Conservation (phyloP, 2,329 filamentous ascomycete species). For the Magnaporthiopsis rhizophila region DNA sequence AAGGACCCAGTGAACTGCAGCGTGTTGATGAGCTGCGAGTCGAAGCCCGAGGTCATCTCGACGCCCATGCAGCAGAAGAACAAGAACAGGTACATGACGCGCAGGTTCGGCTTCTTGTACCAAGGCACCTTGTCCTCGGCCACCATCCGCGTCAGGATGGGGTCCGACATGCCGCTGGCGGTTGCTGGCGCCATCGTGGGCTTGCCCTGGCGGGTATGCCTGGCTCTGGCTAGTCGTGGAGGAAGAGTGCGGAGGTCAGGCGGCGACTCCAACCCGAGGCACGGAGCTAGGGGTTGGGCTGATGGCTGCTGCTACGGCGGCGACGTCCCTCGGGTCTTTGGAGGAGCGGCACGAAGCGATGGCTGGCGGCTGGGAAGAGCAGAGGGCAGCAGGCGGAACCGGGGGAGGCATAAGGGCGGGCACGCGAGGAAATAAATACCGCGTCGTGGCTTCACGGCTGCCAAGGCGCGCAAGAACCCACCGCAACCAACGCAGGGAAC, state of each 20-base stretch:
- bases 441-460: no score
- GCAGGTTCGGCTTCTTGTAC: constrained; percentile 17
- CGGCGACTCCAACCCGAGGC: no score
- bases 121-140: constrained; percentile 13
- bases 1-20: constrained; percentile 24
- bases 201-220: constrained; percentile 21
- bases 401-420: not conserved
- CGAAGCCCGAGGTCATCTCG: constrained; percentile 16
- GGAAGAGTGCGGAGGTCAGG: not conserved
- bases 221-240: not conserved
- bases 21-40: constrained; percentile 17
- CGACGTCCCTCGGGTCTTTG: not conserved
- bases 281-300: no score
- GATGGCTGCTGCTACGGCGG: no score
- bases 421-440: not conserved
- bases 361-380: not conserved
- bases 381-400: not conserved
- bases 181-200: not conserved
- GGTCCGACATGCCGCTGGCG: constrained; percentile 9
- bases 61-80: constrained; percentile 24
- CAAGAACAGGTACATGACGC: constrained; percentile 30
- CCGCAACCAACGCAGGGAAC: not conserved
- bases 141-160: constrained; percentile 28
- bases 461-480: not conserved
- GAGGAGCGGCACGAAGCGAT: not conserved